Evolutionary conservation across 805 yeast genomes (phyloP).

Genomic region (Cyberlindnera veronae): DNA sequence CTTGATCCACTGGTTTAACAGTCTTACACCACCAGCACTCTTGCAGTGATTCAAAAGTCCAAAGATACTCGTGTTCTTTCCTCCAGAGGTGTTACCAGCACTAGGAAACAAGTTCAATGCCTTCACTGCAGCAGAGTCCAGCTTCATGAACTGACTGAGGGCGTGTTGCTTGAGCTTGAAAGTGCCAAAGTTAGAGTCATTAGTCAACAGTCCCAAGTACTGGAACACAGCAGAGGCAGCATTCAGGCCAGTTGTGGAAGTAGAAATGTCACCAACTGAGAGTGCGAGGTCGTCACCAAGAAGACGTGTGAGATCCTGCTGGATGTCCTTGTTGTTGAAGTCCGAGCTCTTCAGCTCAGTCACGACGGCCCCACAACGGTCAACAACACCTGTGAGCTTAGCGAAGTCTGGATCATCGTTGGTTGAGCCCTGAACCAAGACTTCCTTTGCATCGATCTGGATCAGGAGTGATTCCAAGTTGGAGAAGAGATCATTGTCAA

Average conservation of each 20-base stretch:
- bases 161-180: constrained; percentile 63
- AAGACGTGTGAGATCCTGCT: constrained; percentile 73
- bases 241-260: constrained; percentile 48
- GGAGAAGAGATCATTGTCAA: constrained; percentile 83
- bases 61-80: constrained; percentile 59
- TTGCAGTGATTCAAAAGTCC: constrained; percentile 88
- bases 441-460: constrained; percentile 88
- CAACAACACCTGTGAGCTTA: constrained; percentile 68
- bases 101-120: constrained; percentile 83
- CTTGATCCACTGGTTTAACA: constrained; percentile 90
- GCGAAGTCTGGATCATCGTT: constrained; percentile 49
- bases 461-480: constrained; percentile 82
- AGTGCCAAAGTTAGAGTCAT: constrained; percentile 50
- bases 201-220: constrained; percentile 63
- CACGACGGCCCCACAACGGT: constrained; percentile 72
- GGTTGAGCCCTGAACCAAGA: constrained; percentile 49
- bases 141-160: constrained; percentile 77
- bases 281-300: constrained; percentile 52
- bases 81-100: constrained; percentile 28
- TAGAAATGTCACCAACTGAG: constrained; percentile 52
- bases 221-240: constrained; percentile 66
- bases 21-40: constrained; percentile 82
- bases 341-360: constrained; percentile 55
- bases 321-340: constrained; percentile 66
- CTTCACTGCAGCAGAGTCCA: constrained; percentile 85